Conservation (phyloP, 805 yeast genomes). For the Blastobotrys attinorum region DNA sequence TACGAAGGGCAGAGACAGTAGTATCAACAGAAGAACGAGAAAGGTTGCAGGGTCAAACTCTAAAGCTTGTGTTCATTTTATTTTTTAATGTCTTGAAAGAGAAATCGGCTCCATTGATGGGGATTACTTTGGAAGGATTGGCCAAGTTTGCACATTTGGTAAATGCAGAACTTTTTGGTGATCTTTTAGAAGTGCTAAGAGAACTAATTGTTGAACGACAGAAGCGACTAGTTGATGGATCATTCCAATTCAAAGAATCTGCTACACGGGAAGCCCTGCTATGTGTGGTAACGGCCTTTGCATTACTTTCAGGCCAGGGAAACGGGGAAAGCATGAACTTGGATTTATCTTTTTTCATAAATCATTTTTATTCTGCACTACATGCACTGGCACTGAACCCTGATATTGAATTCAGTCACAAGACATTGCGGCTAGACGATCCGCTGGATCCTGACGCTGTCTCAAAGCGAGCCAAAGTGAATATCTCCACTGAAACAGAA, state of each 20-base stretch:
- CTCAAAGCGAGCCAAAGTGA: conserved; percentile 48
- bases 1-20: conserved; percentile 78
- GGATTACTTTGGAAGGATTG: conserved; percentile 84
- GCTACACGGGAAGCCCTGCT: conserved; percentile 59
- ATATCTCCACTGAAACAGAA: conserved; percentile 85
- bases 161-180: conserved; percentile 87
- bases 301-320: conserved; percentile 68
- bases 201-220: conserved; percentile 56
- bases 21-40: conserved; percentile 85
- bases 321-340: conserved; percentile 58
- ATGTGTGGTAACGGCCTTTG: conserved; percentile 84
- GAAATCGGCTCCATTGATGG: conserved; percentile 59
- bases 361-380: conserved; percentile 61
- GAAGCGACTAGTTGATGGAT: conserved; percentile 36
- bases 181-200: conserved; percentile 78
- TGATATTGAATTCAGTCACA: conserved; percentile 79
- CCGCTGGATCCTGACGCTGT: conserved; percentile 38
- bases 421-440: conserved; percentile 70
- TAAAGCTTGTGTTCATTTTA: conserved; percentile 61
- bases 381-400: conserved; percentile 67
- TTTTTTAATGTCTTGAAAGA: conserved; percentile 71
- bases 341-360: conserved; percentile 75
- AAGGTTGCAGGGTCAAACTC: conserved; percentile 71
- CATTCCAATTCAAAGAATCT: conserved; percentile 36
- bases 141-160: conserved; percentile 88